Conservation (phyloP, 148 eudicot species). For the Camellia sinensis region DNA sequence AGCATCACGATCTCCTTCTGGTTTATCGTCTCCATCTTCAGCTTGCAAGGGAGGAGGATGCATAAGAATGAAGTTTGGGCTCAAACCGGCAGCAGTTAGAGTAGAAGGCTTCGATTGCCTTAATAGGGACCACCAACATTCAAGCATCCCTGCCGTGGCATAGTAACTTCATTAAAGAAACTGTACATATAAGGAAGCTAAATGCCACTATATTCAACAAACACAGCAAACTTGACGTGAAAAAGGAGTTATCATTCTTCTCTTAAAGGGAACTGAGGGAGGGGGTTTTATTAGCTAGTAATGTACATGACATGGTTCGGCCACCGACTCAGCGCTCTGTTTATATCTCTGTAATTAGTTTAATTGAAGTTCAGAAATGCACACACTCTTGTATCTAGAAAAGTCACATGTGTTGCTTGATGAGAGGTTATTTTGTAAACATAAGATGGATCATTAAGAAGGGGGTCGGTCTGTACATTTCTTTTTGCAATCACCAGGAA, state of each 20-base stretch:
- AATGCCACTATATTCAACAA: neutral
- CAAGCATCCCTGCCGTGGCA: conserved; percentile 51
- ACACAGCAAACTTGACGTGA: neutral
- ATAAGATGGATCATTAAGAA: neutral
- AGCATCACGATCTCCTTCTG: conserved; percentile 32
- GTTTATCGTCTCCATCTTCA: conserved; percentile 37
- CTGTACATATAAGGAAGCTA: conserved; percentile 35
- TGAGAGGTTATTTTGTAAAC: neutral
- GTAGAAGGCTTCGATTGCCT: conserved; percentile 69
- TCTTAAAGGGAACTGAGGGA: neutral
- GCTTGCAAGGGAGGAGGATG: conserved; percentile 45
- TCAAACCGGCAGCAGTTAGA: conserved; percentile 52
- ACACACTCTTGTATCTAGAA: neutral
- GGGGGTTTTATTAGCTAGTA: neutral
- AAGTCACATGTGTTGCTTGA: neutral
- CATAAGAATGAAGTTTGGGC: conserved; percentile 49
- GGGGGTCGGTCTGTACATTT: neutral
- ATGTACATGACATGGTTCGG: neutral
- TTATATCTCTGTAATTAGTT: neutral
- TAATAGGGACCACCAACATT: conserved; percentile 50
- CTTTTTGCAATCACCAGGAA: neutral
- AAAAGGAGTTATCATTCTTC: neutral
- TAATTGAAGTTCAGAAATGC: neutral
- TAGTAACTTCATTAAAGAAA: conserved; percentile 35
- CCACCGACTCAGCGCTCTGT: neutral